phyloP scores from a whole-genome alignment of 148 eudicot species.

The Vaccinium vitisidaea region DNA sequence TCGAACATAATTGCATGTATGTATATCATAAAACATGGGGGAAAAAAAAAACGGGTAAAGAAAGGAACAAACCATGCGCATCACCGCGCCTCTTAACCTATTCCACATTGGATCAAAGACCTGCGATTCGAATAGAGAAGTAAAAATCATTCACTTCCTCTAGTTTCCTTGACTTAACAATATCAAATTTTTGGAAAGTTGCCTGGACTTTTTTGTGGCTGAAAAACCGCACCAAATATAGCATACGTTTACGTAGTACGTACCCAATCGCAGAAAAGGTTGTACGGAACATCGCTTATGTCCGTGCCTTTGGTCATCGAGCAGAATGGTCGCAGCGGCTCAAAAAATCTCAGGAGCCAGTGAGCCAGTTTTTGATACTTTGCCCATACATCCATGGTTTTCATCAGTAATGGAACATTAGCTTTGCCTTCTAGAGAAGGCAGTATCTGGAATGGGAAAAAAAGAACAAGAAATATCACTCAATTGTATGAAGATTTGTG shows the following conservation, averaged over 20 bases:
- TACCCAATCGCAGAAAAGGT: neutral
- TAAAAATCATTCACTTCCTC: neutral
- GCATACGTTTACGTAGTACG: neutral
- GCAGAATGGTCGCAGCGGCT: neutral
- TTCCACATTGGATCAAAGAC: neutral
- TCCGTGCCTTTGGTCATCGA: neutral
- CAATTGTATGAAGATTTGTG: neutral
- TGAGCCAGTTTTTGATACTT: neutral
- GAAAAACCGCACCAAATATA: too few relatives aligned
- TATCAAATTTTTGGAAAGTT: too few relatives aligned
- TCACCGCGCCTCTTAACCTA: neutral
- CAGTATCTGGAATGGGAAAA: neutral
- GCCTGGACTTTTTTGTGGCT: too few relatives aligned
- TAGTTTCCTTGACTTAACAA: too few relatives aligned
- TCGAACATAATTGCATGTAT: neutral
- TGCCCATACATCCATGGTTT: neutral
- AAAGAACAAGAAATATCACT: neutral
- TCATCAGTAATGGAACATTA: neutral
- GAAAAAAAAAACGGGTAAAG: neutral
- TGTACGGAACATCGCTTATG: neutral
- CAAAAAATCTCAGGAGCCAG: neutral
- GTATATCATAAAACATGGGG: neutral
- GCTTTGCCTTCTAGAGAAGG: neutral
- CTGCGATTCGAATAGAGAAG: neutral
- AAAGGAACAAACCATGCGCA: neutral